Percentiles rank a stretch among this genome's conserved stretches.
Conservation (phyloP, 257 asterid genomes). For the Buddleja alternifolia region DNA sequence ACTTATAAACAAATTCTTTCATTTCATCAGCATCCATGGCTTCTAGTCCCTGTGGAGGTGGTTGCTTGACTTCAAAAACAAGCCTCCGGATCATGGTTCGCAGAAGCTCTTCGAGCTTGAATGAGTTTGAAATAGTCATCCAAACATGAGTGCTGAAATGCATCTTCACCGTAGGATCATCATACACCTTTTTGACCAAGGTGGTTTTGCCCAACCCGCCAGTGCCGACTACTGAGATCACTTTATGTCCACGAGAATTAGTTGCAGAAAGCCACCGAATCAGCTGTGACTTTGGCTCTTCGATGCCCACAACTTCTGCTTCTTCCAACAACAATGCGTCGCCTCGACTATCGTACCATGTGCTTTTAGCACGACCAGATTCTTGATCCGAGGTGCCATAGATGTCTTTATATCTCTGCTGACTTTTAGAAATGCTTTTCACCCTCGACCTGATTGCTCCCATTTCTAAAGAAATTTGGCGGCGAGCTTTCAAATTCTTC, state of each 20-base stretch:
- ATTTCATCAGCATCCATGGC: background rate
- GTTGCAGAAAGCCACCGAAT: background rate
- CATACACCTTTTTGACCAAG: no score
- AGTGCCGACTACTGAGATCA: constrained; percentile 32
- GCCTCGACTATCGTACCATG: no score
- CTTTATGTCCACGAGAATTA: constrained; percentile 14
- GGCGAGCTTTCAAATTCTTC: no score
- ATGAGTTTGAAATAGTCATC: no score
- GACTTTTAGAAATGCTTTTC: constrained; percentile 9
- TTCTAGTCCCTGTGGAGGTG: constrained; percentile 16
- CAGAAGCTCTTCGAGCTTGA: no score
- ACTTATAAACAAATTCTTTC: no score
- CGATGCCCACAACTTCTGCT: no score
- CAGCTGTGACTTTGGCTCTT: constrained; percentile 25
- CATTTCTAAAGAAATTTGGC: no score
- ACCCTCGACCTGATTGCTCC: constrained; percentile 21
- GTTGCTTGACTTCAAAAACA: background rate
- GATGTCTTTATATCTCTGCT: constrained; percentile 8
- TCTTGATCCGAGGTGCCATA: no score
- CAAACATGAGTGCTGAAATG: no score
- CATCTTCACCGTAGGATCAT: no score
- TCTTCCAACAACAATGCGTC: no score
- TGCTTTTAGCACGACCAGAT: constrained; percentile 30
- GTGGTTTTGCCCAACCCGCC: constrained; percentile 41
- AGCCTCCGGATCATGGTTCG: constrained; percentile 23